Base-by-base conservation (phyloP, 768 basidiomycete genomes). In the Coprinellus micaceus region DNA sequence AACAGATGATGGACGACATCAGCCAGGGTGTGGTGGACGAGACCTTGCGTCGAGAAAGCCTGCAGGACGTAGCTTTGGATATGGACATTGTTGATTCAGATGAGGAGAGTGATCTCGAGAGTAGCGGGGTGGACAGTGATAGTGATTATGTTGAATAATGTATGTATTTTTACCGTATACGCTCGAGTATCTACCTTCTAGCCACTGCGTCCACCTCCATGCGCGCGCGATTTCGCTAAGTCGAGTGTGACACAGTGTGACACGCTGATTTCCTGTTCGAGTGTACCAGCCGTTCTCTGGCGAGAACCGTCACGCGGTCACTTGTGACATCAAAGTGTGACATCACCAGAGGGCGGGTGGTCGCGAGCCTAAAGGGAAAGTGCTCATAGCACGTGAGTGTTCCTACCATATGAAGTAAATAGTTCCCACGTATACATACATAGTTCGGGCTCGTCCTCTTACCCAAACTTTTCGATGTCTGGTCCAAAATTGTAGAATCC, bases 191-290 rank as follows among this genome's bases (percentile, higher is more conserved):
- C 25, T 21, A 24, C 24, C 7, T 13, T 21, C 13, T 6, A 7
- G 4, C 12, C 21, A 3, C 4, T 25, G 10, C 5, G n/a, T 25
- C 21, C 13, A 3, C 47, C 47, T 48, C 26, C 4, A 26, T 4
- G 5, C 47, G 28, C 24, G 47, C 28, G 40, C 28, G 47, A 62
- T 61, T 59, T 48, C 2, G 37, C 61, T 59, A 62, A 64, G 63
- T 64, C 57, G 37, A 44, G 39, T 50, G 58, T 63, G 54, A 63
- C 62, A 63, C 50, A 44, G 54, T 47, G 62, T 63, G 62, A 58
- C 60, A 54, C 43, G 39, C 46, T 46, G 22, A 63, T 58, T 56
- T 6, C n/a, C 26, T 17, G 30, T 47, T 52, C 60, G 60, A 53
- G 52, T 28, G 36, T 58, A 26, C 60, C 62, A 61, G 59, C 59